phyloP scores from a whole-genome alignment of 805 yeast genomes.

The Metschnikowia lachancei region DNA sequence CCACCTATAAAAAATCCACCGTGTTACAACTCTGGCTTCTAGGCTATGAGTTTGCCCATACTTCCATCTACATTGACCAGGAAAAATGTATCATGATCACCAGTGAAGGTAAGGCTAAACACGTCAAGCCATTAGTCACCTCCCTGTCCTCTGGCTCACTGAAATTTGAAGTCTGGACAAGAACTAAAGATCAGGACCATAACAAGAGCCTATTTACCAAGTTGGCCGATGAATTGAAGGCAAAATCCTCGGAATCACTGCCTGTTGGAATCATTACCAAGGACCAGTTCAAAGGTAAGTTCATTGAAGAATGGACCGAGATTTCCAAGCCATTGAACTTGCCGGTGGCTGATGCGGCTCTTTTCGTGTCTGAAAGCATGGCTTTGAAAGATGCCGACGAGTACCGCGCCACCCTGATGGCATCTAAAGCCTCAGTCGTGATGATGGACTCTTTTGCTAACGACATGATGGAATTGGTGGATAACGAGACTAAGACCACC shows the following conservation, averaged over 20 bases:
- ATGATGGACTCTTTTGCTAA: slow-evolving; percentile 82
- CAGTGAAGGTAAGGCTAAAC: slow-evolving; percentile 79
- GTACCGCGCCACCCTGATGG: slow-evolving; percentile 58
- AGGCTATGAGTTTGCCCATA: slow-evolving; percentile 95
- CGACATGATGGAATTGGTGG: slow-evolving; percentile 83
- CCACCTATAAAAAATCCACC: slow-evolving; percentile 85
- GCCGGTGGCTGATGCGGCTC: slow-evolving; percentile 45
- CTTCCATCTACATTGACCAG: slow-evolving; percentile 63
- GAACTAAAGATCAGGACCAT: slow-evolving; percentile 79
- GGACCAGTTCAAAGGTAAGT: slow-evolving; percentile 80
- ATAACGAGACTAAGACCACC: slow-evolving; percentile 76
- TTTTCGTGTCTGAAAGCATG: slow-evolving; percentile 54
- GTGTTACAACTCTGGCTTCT: slow-evolving; percentile 86
- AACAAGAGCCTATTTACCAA: slow-evolving; percentile 65
- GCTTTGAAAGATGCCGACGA: slow-evolving; percentile 82
- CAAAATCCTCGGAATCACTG: slow-evolving; percentile 34
- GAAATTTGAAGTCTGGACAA: slow-evolving; percentile 57
- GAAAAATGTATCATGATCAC: slow-evolving; percentile 66
- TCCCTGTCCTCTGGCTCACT: slow-evolving; percentile 40
- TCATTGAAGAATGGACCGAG: slow-evolving; percentile 75
- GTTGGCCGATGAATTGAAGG: slow-evolving; percentile 47
- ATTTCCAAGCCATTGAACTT: slow-evolving; percentile 33
- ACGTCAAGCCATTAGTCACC: slow-evolving; percentile 57
- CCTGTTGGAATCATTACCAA: slow-evolving; percentile 65
- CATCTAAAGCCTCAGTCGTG: slow-evolving; percentile 73